Base-by-base conservation (phyloP, 805 yeast genomes). In the Hanseniaspora clermontiae region DNA sequence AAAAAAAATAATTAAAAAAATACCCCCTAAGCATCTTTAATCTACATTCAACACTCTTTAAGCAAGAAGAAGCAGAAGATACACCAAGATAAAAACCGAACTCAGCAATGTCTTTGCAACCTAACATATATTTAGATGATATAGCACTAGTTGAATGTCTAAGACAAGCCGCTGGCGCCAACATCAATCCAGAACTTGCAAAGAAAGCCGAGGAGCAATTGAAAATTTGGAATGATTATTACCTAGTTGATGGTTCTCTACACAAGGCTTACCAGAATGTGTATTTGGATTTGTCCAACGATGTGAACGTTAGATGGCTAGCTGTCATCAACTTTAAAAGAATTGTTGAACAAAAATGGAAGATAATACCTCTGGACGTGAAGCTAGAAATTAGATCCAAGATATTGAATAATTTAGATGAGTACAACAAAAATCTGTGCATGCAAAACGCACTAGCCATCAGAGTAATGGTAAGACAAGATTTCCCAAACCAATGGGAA, bases 261-360 rank as follows among this genome's bases (percentile, higher is more conserved):
- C 83, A 81, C 65, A 74, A 66, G 52, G 61, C 73, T 14, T 68
- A 84, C 17, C 90, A 82, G 66, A 68, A 78, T 5, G 74, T 81
- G 0, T 90, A 87, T 66, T 70, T 80, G 55, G 83, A 86, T 60
- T 65, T 73, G 3, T 74, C 80, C 0, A 62, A 78, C 17, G 77
- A 89, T 0, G 68, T 84, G 34, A 86, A 84, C 58, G 72, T 81
- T 8, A 74, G 97, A 63, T 89, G 96, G 95, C 71, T 90, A 29
- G 89, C 95, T 0, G 76, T 88, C 1, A 91, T 91, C 43, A 85
- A 84, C 60, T 81, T 91, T 68, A 91, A 93, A 65, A 91, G 91
- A 67, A 95, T 95, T 1, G 74, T 88, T 20, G 95, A 87, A 17
- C 80, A 78, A 64, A 80, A 80, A 64, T 91, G 98, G 97, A 70